Evolutionary conservation across 1,139 yeast genomes (phyloP).

Genomic region (Debaryomyces coudertii): DNA sequence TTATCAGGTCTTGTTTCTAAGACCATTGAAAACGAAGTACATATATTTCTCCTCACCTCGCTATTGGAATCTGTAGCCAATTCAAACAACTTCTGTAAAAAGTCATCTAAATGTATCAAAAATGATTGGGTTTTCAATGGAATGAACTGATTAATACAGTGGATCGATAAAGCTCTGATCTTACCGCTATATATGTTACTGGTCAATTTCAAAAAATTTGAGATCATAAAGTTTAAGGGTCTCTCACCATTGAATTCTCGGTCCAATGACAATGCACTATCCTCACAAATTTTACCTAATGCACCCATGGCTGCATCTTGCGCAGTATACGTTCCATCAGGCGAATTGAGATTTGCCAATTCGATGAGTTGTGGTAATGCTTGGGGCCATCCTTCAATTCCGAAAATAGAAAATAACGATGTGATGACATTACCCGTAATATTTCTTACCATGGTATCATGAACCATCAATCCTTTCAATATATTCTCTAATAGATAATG

Average conservation of each 20-base stretch:
- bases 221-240: slow-evolving; percentile 71
- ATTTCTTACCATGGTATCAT: slow-evolving; percentile 68
- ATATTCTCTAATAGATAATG: slow-evolving; percentile 64
- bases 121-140: slow-evolving; percentile 69
- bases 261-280: slow-evolving; percentile 62
- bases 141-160: slow-evolving; percentile 78
- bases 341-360: slow-evolving; percentile 46
- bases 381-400: slow-evolving; percentile 75
- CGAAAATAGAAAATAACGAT: slow-evolving; percentile 72
- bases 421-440: slow-evolving; percentile 92
- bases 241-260: slow-evolving; percentile 63
- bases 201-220: slow-evolving; percentile 60
- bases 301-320: slow-evolving; percentile 81
- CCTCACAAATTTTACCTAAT: slow-evolving; percentile 86
- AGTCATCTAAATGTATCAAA: slow-evolving; percentile 65
- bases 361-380: slow-evolving; percentile 68
- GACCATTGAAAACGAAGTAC: slow-evolving; percentile 74
- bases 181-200: slow-evolving; percentile 40
- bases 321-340: slow-evolving; percentile 31
- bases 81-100: slow-evolving; percentile 62
- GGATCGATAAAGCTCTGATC: slow-evolving; percentile 65
- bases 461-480: slow-evolving; percentile 66
- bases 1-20: slow-evolving; percentile 82
- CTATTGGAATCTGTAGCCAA: slow-evolving; percentile 63
- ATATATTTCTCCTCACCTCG: slow-evolving; percentile 71